These are phyloP conservation scores for Musa troglodytarum DNA, from an alignment of 176 grass and related monocot genomes.

Conservation along the genomic window DNA sequence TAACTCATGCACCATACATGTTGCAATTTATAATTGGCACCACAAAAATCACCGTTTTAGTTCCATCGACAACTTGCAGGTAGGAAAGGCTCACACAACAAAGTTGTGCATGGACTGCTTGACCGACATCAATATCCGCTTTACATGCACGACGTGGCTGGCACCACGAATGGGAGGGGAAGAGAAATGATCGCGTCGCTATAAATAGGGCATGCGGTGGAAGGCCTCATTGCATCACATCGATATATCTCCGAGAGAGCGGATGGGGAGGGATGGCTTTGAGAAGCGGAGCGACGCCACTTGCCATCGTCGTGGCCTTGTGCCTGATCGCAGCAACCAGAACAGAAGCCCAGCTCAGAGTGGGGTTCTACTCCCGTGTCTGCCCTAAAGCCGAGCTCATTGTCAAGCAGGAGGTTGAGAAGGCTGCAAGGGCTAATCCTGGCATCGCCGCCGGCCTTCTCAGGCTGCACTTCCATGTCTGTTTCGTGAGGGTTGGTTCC, in stretches of 20 bases:
- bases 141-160: too few relatives aligned
- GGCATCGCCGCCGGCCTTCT: slow-evolving; percentile 62
- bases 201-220: too few relatives aligned
- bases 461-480: slow-evolving; percentile 83
- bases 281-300: not conserved
- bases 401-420: slow-evolving; percentile 63
- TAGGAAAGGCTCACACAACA: too few relatives aligned
- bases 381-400: slow-evolving; percentile 74
- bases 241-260: not conserved
- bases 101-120: too few relatives aligned
- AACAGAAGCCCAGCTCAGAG: slow-evolving; percentile 31
- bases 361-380: slow-evolving; percentile 60
- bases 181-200: too few relatives aligned
- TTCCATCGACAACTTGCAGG: too few relatives aligned
- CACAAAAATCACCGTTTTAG: too few relatives aligned
- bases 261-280: not conserved
- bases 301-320: not conserved
- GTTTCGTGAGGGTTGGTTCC: slow-evolving; percentile 53
- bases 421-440: slow-evolving; percentile 33
- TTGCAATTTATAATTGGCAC: too few relatives aligned
- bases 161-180: too few relatives aligned
- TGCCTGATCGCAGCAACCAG: not conserved
- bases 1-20: too few relatives aligned
- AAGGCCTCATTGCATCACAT: too few relatives aligned
- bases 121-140: too few relatives aligned